Evolutionary conservation across 805 yeast genomes (phyloP).

Genomic region (Cephaloascus fragrans): DNA sequence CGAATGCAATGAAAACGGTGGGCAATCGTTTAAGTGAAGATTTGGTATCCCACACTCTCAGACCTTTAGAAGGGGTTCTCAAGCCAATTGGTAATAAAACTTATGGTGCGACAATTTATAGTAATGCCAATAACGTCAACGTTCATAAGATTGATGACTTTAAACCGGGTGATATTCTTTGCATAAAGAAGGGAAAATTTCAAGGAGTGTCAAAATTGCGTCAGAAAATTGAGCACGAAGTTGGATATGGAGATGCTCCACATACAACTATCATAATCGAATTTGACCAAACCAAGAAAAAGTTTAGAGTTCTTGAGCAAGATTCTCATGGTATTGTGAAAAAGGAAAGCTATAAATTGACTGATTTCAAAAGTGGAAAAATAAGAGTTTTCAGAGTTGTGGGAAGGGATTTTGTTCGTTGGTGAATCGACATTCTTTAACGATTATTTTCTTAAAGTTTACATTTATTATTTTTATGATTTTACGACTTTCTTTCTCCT

Average conservation of each 20-base stretch:
- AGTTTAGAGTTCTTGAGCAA: slow-evolving; percentile 58
- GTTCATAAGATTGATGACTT: slow-evolving; percentile 51
- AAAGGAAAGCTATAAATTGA: slow-evolving; percentile 53
- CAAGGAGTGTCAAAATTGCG: slow-evolving; percentile 49
- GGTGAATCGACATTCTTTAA: slow-evolving; percentile 28
- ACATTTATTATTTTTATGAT: neutral
- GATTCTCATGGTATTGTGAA: slow-evolving; percentile 40
- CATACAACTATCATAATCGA: slow-evolving; percentile 56
- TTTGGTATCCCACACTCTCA: slow-evolving; percentile 24
- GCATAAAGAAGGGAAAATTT: slow-evolving; percentile 68
- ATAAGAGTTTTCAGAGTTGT: slow-evolving; percentile 73
- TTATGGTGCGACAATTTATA: slow-evolving; percentile 66
- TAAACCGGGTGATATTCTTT: slow-evolving; percentile 76
- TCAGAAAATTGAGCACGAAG: slow-evolving; percentile 44
- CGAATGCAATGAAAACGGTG: slow-evolving; percentile 18
- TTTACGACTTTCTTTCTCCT: no score
- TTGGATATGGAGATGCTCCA: slow-evolving; percentile 48
- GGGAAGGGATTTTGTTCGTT: slow-evolving; percentile 62
- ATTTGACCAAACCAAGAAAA: slow-evolving; percentile 65
- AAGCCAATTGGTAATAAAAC: slow-evolving; percentile 57
- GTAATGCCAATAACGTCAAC: slow-evolving; percentile 26
- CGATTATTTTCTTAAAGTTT: neutral
- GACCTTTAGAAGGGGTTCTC: slow-evolving; percentile 30
- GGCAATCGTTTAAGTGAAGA: slow-evolving; percentile 20
- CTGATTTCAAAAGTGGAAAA: slow-evolving; percentile 71